Evolutionary conservation across 148 eudicot species (phyloP), one percentile per base, ranked within the genome.

Genomic region (Tetragonia tetragonoides): DNA sequence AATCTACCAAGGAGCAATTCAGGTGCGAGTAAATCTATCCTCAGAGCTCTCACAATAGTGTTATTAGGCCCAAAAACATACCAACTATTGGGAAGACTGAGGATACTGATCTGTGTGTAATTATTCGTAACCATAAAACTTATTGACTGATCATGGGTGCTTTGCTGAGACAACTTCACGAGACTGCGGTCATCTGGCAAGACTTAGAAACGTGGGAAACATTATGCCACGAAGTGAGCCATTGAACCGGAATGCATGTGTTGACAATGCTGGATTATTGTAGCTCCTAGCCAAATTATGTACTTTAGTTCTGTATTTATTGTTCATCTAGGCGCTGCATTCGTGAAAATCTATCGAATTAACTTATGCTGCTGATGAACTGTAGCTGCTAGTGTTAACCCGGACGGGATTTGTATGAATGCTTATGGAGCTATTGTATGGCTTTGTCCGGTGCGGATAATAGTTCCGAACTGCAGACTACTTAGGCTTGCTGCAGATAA

Each of bases 251-350:
- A 51, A 15, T 76, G 39, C 37, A 37, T 49, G 2, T 11, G 72
- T 21, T 49, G 17, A 57, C 37, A 17, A 76, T 40, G 53, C 67
- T 41, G 41, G 34, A 8, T 6, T 53, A 17, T 70, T 7, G 9
- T 21, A n/a, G 57, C 18, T 12, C 1, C 28, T 23, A 23, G 38
- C 59, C 73, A 21, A 17, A 70, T 46, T 46, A 1, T 69, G 38
- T 69, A 44, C 72, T 44, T 9, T 46, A 49, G 6, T 51, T 47
- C 9, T 71, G 74, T 28, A 40, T 44, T 21, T 69, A 51, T 60
- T 38, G 39, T 70, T 70, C 37, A 18, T 70, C 20, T 42, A 42
- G 66, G 68, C 59, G 74, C 74, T 77, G 68, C 11, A 77, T 53
- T 21, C 15, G 34, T 57, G 57, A 68, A 39, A 14, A 41, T 28